Percentiles rank a stretch among this genome's conserved stretches.
These are phyloP conservation scores for Durotheca rogersii DNA, from an alignment of 495 filamentous ascomycete species.

Conservation along the genomic window DNA sequence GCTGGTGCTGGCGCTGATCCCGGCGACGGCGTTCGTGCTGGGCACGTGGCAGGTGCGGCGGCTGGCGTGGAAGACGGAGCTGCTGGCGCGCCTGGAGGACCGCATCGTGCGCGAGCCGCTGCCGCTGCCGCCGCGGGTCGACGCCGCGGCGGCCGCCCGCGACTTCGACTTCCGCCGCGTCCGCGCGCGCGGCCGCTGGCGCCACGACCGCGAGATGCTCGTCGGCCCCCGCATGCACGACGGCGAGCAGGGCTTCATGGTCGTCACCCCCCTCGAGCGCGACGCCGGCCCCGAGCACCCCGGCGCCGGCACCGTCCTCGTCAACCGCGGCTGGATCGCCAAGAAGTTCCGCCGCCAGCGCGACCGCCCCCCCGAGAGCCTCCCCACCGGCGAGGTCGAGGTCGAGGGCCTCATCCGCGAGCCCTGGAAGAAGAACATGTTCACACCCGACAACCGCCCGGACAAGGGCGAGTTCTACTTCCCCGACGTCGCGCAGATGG, in stretches of 20 bases:
- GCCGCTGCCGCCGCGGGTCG: conserved; percentile 78
- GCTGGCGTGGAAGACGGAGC: conserved; percentile 86
- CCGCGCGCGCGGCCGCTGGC: conserved; percentile 67
- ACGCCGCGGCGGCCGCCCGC: conserved; percentile 70
- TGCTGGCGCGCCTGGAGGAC: conserved; percentile 88
- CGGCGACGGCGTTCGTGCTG: conserved; percentile 83
- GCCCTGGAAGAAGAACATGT: conserved; percentile 96
- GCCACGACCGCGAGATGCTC: conserved; percentile 94
- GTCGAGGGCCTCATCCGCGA: conserved; percentile 83
- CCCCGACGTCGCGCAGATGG: conserved; percentile 92
- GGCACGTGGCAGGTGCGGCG: conserved; percentile 97
- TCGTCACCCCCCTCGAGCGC: conserved; percentile 86
- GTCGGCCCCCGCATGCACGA: conserved; percentile 87
- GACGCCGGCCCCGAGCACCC: conserved; percentile 27
- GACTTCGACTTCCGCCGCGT: conserved; percentile 95
- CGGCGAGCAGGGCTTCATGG: conserved; percentile 84
- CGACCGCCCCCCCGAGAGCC: conserved; percentile 54
- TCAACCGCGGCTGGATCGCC: conserved; percentile 88
- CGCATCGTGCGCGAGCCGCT: conserved; percentile 82
- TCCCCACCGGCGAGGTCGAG: conserved; percentile 66
- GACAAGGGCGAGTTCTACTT: conserved; percentile 88
- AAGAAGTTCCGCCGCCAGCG: conserved; percentile 66
- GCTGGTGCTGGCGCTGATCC: conserved; percentile 82
- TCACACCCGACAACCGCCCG: conserved; percentile 86
- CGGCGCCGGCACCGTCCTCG: conserved; percentile 64